Percentiles rank a stretch among this genome's conserved stretches.
Evolutionary conservation across 2,329 filamentous ascomycete genomes (phyloP).

Genomic region (Colletotrichum gigasporum): DNA sequence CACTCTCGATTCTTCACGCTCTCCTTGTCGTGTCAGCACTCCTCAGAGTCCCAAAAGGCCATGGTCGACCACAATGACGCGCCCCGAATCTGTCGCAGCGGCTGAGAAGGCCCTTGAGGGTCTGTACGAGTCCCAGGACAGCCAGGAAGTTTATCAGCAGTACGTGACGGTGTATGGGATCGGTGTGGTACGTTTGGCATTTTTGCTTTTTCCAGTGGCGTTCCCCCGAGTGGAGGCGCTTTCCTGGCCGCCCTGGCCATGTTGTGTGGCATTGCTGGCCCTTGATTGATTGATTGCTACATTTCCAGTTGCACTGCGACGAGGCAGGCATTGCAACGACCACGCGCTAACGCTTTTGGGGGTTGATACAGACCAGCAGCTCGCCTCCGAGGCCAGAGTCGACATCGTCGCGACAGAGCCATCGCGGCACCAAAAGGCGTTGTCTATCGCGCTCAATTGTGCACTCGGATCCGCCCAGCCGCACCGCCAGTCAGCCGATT

Average conservation of each 20-base stretch:
- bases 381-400: slow-evolving; percentile 23
- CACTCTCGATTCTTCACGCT: background rate
- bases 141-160: slow-evolving; percentile 50
- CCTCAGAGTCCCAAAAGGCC: background rate
- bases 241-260: slow-evolving; percentile 4
- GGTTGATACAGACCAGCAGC: slow-evolving; percentile 26
- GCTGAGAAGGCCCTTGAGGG: slow-evolving; percentile 41
- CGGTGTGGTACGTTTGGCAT: slow-evolving; percentile 46
- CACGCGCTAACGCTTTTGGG: slow-evolving; percentile 24
- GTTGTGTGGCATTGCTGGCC: slow-evolving; percentile 21
- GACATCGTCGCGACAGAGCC: background rate
- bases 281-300: slow-evolving; percentile 4
- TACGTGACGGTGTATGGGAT: slow-evolving; percentile 50
- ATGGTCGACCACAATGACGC: slow-evolving; percentile 39
- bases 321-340: slow-evolving; percentile 17
- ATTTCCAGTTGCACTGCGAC: slow-evolving; percentile 27
- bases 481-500: background rate
- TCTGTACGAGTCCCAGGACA: slow-evolving; percentile 53
- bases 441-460: background rate
- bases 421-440: background rate
- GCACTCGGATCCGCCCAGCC: background rate
- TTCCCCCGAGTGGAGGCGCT: slow-evolving; percentile 14
- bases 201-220: slow-evolving; percentile 27
- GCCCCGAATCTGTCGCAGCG: slow-evolving; percentile 37
- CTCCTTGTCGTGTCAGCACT: slow-evolving; percentile 1